A percentile compares a stretch with the other conserved stretches of the same genome.
phyloP scores from a whole-genome alignment of 371 early-diverging fungal genomes.

The Mucor mucedo region DNA sequence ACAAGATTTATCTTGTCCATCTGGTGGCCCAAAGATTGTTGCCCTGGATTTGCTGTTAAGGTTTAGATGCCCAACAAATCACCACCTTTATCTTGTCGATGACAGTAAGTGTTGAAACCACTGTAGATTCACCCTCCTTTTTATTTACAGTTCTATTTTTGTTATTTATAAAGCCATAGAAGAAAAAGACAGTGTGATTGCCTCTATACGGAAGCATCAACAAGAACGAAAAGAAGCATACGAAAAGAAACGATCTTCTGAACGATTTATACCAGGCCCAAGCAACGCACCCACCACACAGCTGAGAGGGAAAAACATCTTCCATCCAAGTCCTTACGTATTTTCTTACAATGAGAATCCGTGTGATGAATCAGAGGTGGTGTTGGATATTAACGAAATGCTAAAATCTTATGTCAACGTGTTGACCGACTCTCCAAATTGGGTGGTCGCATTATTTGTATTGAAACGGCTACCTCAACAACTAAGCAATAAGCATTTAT shows the following conservation, averaged over 20 bases:
- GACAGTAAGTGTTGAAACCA: constrained; percentile 36
- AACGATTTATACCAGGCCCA: constrained; percentile 23
- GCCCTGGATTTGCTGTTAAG: constrained; percentile 61
- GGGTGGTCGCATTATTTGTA: constrained; percentile 69
- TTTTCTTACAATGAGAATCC: constrained; percentile 44
- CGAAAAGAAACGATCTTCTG: constrained; percentile 16
- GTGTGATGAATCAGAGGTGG: constrained; percentile 27
- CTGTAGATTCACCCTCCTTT: background rate
- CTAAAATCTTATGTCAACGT: constrained; percentile 59
- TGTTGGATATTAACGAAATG: constrained; percentile 40
- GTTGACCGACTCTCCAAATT: constrained; percentile 66
- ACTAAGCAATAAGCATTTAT: constrained; percentile 75
- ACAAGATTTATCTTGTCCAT: constrained; percentile 45
- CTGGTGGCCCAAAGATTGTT: constrained; percentile 57
- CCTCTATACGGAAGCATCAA: constrained; percentile 15
- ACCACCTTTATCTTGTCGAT: constrained; percentile 52
- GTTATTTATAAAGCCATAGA: constrained; percentile 4
- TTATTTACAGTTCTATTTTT: background rate
- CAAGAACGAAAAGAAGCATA: constrained; percentile 11
- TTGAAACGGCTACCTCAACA: constrained; percentile 70
- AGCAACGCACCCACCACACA: constrained; percentile 1
- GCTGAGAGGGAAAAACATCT: constrained; percentile 2
- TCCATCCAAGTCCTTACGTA: constrained; percentile 48
- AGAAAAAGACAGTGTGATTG: constrained; percentile 26
- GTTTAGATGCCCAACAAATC: constrained; percentile 63